Percentiles rank a stretch among this genome's conserved stretches.
phyloP scores from a whole-genome alignment of 1,139 yeast genomes.

The Nematodospora anomalae region DNA sequence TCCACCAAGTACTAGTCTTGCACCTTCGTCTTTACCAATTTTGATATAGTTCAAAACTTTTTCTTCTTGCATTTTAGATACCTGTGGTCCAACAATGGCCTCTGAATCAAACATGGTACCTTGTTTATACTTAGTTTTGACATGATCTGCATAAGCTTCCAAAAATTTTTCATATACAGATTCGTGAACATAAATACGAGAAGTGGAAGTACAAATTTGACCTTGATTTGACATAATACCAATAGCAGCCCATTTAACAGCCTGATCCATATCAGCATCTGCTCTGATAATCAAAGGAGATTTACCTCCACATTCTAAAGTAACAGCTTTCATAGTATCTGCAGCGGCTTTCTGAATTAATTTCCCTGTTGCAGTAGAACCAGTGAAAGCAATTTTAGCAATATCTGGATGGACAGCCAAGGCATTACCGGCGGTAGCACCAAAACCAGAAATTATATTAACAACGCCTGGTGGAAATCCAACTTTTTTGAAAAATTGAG shows the following conservation, averaged over 20 bases:
- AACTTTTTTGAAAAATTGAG: slow-evolving; percentile 55
- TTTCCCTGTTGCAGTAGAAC: slow-evolving; percentile 62
- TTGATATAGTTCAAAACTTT: slow-evolving; percentile 54
- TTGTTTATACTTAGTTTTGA: slow-evolving; percentile 49
- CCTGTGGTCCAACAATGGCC: slow-evolving; percentile 77
- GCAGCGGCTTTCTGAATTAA: slow-evolving; percentile 62
- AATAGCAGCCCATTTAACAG: slow-evolving; percentile 81
- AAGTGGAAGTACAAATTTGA: slow-evolving; percentile 49
- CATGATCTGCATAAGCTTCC: slow-evolving; percentile 33
- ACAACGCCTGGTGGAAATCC: slow-evolving; percentile 76
- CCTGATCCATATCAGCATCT: slow-evolving; percentile 76
- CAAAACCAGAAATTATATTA: slow-evolving; percentile 58
- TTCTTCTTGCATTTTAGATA: slow-evolving; percentile 66
- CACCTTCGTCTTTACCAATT: slow-evolving; percentile 58
- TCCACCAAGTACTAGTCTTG: slow-evolving; percentile 49
- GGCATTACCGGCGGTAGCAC: slow-evolving; percentile 57
- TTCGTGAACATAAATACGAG: slow-evolving; percentile 47
- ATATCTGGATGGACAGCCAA: slow-evolving; percentile 57
- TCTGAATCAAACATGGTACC: slow-evolving; percentile 58
- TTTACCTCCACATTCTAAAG: slow-evolving; percentile 94
- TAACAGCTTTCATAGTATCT: slow-evolving; percentile 61
- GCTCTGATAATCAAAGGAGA: slow-evolving; percentile 71
- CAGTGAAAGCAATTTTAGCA: slow-evolving; percentile 69
- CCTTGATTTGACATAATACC: slow-evolving; percentile 81
- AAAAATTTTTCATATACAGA: slow-evolving; percentile 51